Evolutionary conservation across 768 basidiomycete genomes (phyloP), one percentile per base, ranked within the genome.

Genomic region (Cubamyces lactineus): DNA sequence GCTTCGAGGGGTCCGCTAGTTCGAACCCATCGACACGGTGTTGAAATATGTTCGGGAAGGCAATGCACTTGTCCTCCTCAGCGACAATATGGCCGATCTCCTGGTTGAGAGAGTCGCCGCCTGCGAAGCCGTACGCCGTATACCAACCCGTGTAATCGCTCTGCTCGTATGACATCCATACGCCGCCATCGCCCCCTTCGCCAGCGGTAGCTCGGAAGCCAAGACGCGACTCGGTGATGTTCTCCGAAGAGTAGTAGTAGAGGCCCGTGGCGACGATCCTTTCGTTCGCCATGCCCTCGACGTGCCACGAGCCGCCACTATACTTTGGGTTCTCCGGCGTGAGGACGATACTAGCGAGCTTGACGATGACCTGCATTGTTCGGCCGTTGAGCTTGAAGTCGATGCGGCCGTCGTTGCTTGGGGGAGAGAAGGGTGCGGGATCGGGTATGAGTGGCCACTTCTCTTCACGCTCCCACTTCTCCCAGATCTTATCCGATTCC

Each of bases 1-100:
- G 76, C 57, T 71, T 71, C n/a, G 72, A 65, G 0, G 59, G 54
- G 59, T 79, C 75, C 15, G 43, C 53, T 26, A 78, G 72, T 38
- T 67, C 53, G 65, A 79, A 79, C 7, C 76, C 69, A 26, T 69
- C 66, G n/a, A 79, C 73, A n/a, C 66, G 67, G 63, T 78, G 76
- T 53, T 78, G 77, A 58, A 73, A 76, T 12, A 74, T 61, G 63
- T 78, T 77, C 19, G 76, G 77, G 65, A 77, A 78, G 7, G 72
- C 72, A 28, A 78, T 63, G 46, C 70, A 70, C 13, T 73, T 68
- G 15, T 73, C 71, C 34, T 65, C 49, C 5, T 49, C 51, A 2
- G 73, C 76, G 12, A 61, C 59, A 11, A 78, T 69, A 3, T 62
- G 45, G 9, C 77, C 77, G 45, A 73, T 61, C 17, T 67, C 43